Evolutionary conservation across 1,284 basidiomycete genomes (phyloP), one percentile per base, ranked within the genome.

Genomic region (Lentinula novae-zelandiae): DNA sequence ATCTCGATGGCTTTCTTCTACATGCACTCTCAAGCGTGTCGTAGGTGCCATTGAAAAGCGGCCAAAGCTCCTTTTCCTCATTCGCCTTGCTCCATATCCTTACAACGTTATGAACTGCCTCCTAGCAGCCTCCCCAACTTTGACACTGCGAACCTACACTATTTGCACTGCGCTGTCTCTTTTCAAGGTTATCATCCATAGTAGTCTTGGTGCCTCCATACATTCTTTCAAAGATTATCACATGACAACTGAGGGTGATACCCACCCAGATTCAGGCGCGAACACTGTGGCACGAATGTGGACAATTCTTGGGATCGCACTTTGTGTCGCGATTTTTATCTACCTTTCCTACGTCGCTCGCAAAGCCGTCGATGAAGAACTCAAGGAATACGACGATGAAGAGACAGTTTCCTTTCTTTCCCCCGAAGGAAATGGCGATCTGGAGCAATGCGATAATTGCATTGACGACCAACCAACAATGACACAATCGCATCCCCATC

Each of bases 81-180:
- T 95, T 67, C 89, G 92, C 58, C 80, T 95, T 54, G 92, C 90
- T 17, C 90, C 90, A 4, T 92, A 92, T 70, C 90, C 89, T 0
- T 91, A 90, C 78, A 95, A 95, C 73, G 87, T 95, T 69, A 92
- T 95, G 87, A 95, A 95, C 76, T 92, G 89, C 67, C 82, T 95
- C 49, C 82, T 95, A 39, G 92, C 92, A 2, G 90, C 90, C n/a
- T 86, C 90, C 12, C 87, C 88, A n/a, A 86, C 87, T n/a, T 82
- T 95, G 65, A 88, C 85, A 9, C 78, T 94, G 67, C 81, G 81
- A 64, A 93, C 91, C 9, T 95, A 93, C 74, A 83, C 85, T 33
- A 69, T 82, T 53, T 93, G 91, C 76, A 95, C 92, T 7, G 92
- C 87, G 5, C 80, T 93, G 36, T 91, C 89, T 40, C 81, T 95